phyloP scores from a whole-genome alignment of 2,329 filamentous ascomycete species.

The Bipolaris bicolor region DNA sequence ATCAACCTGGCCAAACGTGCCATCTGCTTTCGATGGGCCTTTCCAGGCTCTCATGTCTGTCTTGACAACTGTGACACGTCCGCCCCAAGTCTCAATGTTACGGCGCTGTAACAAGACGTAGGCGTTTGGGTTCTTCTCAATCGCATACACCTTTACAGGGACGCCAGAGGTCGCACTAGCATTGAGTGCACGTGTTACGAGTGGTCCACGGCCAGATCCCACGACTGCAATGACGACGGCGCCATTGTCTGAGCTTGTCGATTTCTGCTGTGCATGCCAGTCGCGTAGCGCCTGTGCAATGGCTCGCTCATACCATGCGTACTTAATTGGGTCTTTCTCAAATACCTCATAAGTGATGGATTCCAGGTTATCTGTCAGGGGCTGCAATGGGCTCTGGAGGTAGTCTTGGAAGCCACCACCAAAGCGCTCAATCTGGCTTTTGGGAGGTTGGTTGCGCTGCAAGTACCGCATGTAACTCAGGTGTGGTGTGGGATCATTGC shows the following conservation, averaged over 20 bases:
- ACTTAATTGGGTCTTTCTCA: slow-evolving; percentile 97
- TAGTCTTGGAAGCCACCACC: slow-evolving; percentile 86
- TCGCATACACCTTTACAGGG: slow-evolving; percentile 82
- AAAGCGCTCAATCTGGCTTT: slow-evolving; percentile 68
- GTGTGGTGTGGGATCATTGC: slow-evolving; percentile 65
- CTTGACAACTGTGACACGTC: slow-evolving; percentile 84
- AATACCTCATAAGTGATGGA: slow-evolving; percentile 98
- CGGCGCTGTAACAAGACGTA: slow-evolving; percentile 90
- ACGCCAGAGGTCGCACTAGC: slow-evolving; percentile 80
- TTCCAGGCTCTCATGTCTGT: slow-evolving; percentile 98
- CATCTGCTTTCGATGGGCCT: slow-evolving; percentile 68
- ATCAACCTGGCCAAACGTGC: slow-evolving; percentile 73
- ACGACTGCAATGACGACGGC: slow-evolving; percentile 88
- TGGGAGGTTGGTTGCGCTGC: slow-evolving; percentile 77
- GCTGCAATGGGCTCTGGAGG: slow-evolving; percentile 92
- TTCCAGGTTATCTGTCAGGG: slow-evolving; percentile 93
- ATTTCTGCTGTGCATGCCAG: slow-evolving; percentile 74
- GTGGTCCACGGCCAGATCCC: slow-evolving; percentile 87
- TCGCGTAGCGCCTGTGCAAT: slow-evolving; percentile 81
- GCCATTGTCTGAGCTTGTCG: slow-evolving; percentile 73
- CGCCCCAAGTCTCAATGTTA: slow-evolving; percentile 79
- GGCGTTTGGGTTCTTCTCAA: slow-evolving; percentile 98
- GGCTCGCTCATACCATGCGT: slow-evolving; percentile 90
- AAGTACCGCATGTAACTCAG: slow-evolving; percentile 84
- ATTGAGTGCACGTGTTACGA: slow-evolving; percentile 84